Evolutionary conservation across 139 green algal genomes (phyloP), one percentile per base, ranked within the genome.

Genomic region (Spirogloea muscicola): DNA sequence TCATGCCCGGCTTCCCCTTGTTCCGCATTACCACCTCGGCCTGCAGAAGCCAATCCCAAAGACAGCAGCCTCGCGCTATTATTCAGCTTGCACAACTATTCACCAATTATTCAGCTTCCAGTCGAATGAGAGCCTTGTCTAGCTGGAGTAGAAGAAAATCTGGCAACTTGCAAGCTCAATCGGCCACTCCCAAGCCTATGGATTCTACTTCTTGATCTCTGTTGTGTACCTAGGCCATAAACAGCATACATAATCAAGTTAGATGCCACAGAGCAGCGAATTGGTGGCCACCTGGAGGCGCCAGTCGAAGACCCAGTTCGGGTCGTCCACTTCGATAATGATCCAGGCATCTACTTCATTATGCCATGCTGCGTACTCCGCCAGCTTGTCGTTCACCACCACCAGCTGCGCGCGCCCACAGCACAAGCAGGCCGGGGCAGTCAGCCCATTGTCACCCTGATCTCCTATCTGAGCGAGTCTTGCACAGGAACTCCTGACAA

Each of bases 281-380:
- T 55, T 31, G 21, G 21, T 55, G 21, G 46, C 33, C 33, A 82
- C 75, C 75, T 82, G 57, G 10, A 92, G 72, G 10, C 90, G 74
- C 90, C 90, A 95, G 39, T 80, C 62, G 70, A 84, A 90, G 9
- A 91, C 87, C 70, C 83, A 93, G 70, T 88, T 68, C 0, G 87
- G 85, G 78, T 96, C 88, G 2, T 68, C 80, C 21, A 97, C 90
- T 25, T 87, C 85, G 33, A 99, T 76, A 21, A 99, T 89, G 61
- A 99, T 87, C 94, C 94, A 99, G 1, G 82, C 57, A 72, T 97
- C 92, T 39, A 99, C 89, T 13, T 82, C 58, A 1, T 49, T 58
- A 79, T 98, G 88, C 87, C 87, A 96, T 0, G 86, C 86, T 21
- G 51, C 68, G 82, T 98, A 99, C 4, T 68, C 64, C 3, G 36